Conservation (phyloP, 306 rosid species). For the Ochetophila trinervis region DNA sequence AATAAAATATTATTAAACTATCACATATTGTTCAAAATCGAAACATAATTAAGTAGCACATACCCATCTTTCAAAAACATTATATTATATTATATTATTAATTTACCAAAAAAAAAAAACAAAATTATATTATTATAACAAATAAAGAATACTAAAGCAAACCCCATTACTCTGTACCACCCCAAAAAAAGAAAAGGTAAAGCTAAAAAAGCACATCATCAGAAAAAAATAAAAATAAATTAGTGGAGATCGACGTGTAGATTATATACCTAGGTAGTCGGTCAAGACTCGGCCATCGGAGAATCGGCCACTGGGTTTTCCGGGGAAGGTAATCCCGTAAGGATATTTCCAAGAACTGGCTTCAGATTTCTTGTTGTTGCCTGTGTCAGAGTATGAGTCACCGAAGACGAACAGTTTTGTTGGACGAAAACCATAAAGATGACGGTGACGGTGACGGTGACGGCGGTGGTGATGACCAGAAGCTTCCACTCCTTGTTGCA, state of each 20-base stretch:
- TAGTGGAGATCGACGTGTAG: neutral
- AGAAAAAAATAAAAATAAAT: neutral
- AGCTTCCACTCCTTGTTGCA: constrained; percentile 4
- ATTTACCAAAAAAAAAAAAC: too few species aligned
- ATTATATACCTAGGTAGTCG: constrained; percentile 40
- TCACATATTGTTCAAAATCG: too few species aligned
- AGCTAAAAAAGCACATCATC: neutral
- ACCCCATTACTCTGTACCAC: neutral
- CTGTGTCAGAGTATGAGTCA: constrained; percentile 51
- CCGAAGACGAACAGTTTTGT: constrained; percentile 49
- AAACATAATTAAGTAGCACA: neutral
- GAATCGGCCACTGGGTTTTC: constrained; percentile 54
- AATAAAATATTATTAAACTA: too few species aligned
- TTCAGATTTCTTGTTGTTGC: constrained; percentile 39
- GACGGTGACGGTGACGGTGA: constrained; percentile 6
- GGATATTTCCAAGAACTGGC: constrained; percentile 46
- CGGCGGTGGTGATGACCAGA: constrained; percentile 15
- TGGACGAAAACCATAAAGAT: constrained; percentile 24
- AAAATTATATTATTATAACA: neutral
- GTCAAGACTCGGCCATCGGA: constrained; percentile 58
- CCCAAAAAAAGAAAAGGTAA: neutral
- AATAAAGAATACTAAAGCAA: constrained; percentile 3
- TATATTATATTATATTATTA: too few species aligned
- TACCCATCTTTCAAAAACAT: neutral
- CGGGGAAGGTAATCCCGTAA: constrained; percentile 54